phyloP scores from a whole-genome alignment of 2,329 filamentous ascomycete genomes.

The Aureobasidium sp. region DNA sequence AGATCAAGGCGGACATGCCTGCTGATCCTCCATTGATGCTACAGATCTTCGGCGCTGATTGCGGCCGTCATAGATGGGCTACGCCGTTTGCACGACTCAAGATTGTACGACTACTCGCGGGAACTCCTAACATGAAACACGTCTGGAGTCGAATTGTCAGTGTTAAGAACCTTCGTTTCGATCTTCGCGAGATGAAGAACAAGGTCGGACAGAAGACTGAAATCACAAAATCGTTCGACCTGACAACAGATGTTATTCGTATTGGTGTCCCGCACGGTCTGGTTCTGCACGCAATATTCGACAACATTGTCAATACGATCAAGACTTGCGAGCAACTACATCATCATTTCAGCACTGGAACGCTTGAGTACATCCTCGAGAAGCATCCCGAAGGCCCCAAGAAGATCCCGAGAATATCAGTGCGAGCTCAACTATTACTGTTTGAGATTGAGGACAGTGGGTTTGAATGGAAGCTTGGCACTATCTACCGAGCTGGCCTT shows the following conservation, averaged over 20 bases:
- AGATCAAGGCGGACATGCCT: conserved; percentile 83
- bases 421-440: conserved; percentile 71
- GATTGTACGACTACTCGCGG: conserved; percentile 75
- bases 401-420: conserved; percentile 71
- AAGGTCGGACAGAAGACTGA: conserved; percentile 47
- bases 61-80: conserved; percentile 79
- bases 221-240: conserved; percentile 71
- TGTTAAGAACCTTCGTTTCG: conserved; percentile 70
- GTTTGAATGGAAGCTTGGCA: conserved; percentile 94
- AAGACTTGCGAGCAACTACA: conserved; percentile 89
- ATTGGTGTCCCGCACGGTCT: conserved; percentile 86
- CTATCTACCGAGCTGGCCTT: conserved; percentile 84
- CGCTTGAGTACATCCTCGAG: conserved; percentile 77
- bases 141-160: conserved; percentile 84
- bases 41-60: conserved; percentile 74
- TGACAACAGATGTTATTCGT: conserved; percentile 77
- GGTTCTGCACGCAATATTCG: conserved; percentile 80
- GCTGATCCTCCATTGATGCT: conserved; percentile 82
- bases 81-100: conserved; percentile 71
- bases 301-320: conserved; percentile 79
- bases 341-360: conserved; percentile 80
- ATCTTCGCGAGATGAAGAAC: conserved; percentile 67
- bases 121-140: conserved; percentile 70
- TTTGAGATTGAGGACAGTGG: conserved; percentile 94
- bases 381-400: conserved; percentile 83